phyloP scores from a whole-genome alignment of 2,329 filamentous ascomycete genomes.

The Phoma herbarum region DNA sequence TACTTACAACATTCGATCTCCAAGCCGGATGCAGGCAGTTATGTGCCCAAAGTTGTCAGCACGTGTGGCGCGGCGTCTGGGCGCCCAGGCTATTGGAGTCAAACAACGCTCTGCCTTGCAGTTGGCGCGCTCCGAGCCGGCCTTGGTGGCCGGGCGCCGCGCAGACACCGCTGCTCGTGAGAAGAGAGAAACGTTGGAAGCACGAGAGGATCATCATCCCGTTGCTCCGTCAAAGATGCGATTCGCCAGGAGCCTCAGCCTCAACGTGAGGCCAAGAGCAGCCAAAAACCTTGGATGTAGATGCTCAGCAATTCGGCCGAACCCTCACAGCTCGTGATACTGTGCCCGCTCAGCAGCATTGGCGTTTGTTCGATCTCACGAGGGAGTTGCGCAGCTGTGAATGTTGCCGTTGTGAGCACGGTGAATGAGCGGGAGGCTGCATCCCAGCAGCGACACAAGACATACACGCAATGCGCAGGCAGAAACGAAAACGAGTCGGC shows the following conservation, averaged over 20 bases:
- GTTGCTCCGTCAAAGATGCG: conserved; percentile 4
- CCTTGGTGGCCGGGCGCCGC: conserved; percentile 10
- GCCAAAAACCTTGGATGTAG: neutral
- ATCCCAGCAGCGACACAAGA: neutral
- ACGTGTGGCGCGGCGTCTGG: conserved; percentile 29
- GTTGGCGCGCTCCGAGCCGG: conserved; percentile 25
- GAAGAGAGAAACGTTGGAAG: conserved; percentile 7
- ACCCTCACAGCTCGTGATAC: neutral
- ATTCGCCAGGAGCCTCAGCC: conserved; percentile 6
- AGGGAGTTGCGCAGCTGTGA: conserved; percentile 1
- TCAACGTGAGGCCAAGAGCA: conserved; percentile 7
- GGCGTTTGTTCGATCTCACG: neutral
- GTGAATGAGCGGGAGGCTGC: conserved; percentile 6
- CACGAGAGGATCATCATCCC: conserved; percentile 23
- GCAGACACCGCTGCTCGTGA: conserved; percentile 1
- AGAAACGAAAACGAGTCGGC: neutral
- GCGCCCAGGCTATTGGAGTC: conserved; percentile 26
- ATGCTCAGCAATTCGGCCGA: conserved; percentile 3
- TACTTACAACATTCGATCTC: conserved; percentile 3
- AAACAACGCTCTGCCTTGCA: conserved; percentile 19
- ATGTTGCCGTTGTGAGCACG: neutral
- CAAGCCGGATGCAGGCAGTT: conserved; percentile 28
- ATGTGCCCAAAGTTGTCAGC: conserved; percentile 19
- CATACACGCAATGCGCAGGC: conserved; percentile 1
- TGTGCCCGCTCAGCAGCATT: neutral